phyloP scores from a whole-genome alignment of 1,284 basidiomycete genomes.

The Fomitopsis schrenkii region DNA sequence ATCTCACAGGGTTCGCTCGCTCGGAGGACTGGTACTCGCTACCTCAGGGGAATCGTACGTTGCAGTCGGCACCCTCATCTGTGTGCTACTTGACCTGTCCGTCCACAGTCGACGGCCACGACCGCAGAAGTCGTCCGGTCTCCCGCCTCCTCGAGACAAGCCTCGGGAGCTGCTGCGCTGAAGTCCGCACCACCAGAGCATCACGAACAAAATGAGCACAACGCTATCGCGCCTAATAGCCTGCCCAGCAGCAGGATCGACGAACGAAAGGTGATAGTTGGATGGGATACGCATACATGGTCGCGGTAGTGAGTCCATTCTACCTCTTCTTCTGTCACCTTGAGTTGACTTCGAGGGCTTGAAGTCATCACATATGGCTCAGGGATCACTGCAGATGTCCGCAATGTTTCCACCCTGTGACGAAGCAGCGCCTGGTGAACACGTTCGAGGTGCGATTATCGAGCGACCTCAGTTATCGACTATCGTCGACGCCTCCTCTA shows the following conservation, averaged over 20 bases:
- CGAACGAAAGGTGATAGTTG: conserved; percentile 56
- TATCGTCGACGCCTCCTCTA: conserved; percentile 26
- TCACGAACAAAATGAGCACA: not conserved
- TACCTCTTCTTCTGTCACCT: not conserved
- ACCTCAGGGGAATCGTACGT: not conserved
- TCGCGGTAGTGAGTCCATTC: conserved; percentile 59
- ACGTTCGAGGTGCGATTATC: conserved; percentile 63
- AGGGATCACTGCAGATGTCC: conserved; percentile 89
- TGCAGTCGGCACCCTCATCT: not conserved
- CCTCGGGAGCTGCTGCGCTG: conserved; percentile 1
- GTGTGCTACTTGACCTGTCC: not conserved
- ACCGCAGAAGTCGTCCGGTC: not conserved
- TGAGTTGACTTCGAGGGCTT: not conserved
- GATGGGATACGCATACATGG: conserved; percentile 64
- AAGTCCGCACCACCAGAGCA: not conserved
- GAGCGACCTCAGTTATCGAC: not conserved
- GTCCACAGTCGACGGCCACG: not conserved
- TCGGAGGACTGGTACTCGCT: not conserved
- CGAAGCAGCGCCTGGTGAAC: conserved; percentile 87
- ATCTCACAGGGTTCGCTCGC: not conserved
- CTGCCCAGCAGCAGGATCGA: conserved; percentile 56
- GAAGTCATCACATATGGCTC: conserved; percentile 70
- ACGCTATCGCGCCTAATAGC: conserved; percentile 23
- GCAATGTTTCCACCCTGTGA: conserved; percentile 83
- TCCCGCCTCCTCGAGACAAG: not conserved